phyloP scores from a whole-genome alignment of 352 stramenopile genomes.

The Globisporangium barbulae region DNA sequence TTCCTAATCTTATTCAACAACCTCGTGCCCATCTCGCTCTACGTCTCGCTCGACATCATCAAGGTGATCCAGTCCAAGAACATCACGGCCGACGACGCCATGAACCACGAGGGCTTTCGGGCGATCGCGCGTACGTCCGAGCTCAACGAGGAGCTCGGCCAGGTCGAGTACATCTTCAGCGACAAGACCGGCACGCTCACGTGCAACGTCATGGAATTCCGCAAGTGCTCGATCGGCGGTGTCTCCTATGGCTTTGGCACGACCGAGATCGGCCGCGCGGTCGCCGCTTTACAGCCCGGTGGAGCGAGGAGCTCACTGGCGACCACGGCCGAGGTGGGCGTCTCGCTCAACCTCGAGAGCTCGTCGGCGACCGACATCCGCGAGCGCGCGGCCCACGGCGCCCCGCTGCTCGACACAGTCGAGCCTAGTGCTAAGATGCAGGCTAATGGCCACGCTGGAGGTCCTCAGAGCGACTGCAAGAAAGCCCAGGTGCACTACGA shows the following conservation, averaged over 20 bases:
- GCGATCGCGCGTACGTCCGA: constrained; percentile 85
- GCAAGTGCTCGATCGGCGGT: constrained; percentile 88
- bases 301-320: background rate
- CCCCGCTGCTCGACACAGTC: constrained; percentile 3
- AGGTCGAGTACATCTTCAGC: constrained; percentile 98
- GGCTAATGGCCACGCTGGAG: constrained; percentile 5
- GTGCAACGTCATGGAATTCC: constrained; percentile 98
- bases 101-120: constrained; percentile 83
- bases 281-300: constrained; percentile 24
- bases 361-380: background rate
- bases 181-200: constrained; percentile 99
- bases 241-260: constrained; percentile 82
- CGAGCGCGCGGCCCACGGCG: background rate
- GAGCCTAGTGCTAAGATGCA: constrained; percentile 5
- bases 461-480: constrained; percentile 25
- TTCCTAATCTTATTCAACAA: constrained; percentile 96
- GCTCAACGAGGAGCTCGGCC: constrained; percentile 92
- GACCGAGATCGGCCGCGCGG: constrained; percentile 65
- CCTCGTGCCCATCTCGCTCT: constrained; percentile 97
- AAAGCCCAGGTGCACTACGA: constrained; percentile 66
- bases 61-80: constrained; percentile 84
- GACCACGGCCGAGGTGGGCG: constrained; percentile 6
- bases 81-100: constrained; percentile 57
- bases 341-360: background rate
- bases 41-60: constrained; percentile 95